Percentiles rank a stretch among this genome's conserved stretches.
Conservation (phyloP, 1,284 basidiomycete species). For the Takashimella koratensis region DNA sequence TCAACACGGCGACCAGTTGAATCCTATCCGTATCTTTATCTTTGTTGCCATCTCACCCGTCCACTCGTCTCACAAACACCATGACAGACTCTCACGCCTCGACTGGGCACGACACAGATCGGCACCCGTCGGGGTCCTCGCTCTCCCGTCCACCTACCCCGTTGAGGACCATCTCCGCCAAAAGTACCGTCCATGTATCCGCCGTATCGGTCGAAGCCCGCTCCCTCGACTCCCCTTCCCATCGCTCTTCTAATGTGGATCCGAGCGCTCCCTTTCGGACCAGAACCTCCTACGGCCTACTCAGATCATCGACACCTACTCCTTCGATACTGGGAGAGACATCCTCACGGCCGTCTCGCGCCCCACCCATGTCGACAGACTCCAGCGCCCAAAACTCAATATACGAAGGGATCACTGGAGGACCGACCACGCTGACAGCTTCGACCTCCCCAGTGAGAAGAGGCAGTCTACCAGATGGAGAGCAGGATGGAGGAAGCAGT, state of each 20-base stretch:
- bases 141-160: neutral
- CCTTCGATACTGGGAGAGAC: neutral
- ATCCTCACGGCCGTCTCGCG: neutral
- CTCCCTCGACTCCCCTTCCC: neutral
- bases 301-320: neutral
- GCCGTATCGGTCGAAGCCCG: neutral
- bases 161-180: neutral
- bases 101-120: no score
- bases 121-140: no score
- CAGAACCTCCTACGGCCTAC: neutral
- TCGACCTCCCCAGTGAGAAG: neutral
- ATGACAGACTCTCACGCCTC: no score
- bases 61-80: no score
- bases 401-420: neutral
- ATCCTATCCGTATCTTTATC: no score
- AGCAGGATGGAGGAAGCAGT: neutral
- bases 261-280: neutral
- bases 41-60: no score
- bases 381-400: neutral
- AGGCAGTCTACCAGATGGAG: neutral
- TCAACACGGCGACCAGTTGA: no score
- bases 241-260: neutral
- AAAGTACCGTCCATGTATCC: neutral
- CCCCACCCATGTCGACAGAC: neutral
- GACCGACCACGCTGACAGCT: neutral